Evolutionary conservation across 1,284 basidiomycete genomes (phyloP).

Genomic region (Puccinia polysora): DNA sequence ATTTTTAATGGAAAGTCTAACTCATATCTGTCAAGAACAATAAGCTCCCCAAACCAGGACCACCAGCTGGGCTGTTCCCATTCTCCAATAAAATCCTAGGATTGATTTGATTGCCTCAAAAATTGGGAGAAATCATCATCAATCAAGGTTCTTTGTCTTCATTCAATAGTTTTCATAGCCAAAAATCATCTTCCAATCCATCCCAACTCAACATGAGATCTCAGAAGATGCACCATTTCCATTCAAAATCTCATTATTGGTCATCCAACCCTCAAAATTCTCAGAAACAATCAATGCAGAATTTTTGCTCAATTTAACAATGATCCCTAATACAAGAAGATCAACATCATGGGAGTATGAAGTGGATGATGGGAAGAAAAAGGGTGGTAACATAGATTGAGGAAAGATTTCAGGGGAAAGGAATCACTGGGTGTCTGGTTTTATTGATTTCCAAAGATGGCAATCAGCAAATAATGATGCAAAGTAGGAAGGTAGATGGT

Average conservation of each 20-base stretch:
- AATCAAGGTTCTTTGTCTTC: slow-evolving; percentile 8
- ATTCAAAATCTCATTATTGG: background rate
- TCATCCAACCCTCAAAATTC: background rate
- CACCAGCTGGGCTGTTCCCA: background rate
- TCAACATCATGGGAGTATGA: background rate
- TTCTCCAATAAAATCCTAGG: background rate
- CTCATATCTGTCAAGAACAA: background rate
- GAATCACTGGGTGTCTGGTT: background rate
- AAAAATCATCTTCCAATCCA: too few relatives aligned
- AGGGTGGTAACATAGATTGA: background rate
- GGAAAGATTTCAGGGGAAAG: too few relatives aligned
- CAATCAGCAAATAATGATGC: slow-evolving; percentile 20
- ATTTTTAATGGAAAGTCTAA: background rate
- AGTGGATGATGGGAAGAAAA: background rate
- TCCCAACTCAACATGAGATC: background rate
- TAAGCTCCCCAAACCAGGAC: background rate
- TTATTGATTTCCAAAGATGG: slow-evolving; percentile 5
- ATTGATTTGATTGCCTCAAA: background rate
- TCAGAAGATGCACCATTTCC: background rate
- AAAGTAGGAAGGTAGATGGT: background rate
- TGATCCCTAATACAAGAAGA: slow-evolving; percentile 5
- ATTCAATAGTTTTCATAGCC: background rate
- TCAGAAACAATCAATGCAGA: background rate
- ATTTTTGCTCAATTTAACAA: slow-evolving; percentile 31
- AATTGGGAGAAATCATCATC: background rate